Conservation (phyloP, 2,329 filamentous ascomycete genomes). For the Aschersonia sp. region DNA sequence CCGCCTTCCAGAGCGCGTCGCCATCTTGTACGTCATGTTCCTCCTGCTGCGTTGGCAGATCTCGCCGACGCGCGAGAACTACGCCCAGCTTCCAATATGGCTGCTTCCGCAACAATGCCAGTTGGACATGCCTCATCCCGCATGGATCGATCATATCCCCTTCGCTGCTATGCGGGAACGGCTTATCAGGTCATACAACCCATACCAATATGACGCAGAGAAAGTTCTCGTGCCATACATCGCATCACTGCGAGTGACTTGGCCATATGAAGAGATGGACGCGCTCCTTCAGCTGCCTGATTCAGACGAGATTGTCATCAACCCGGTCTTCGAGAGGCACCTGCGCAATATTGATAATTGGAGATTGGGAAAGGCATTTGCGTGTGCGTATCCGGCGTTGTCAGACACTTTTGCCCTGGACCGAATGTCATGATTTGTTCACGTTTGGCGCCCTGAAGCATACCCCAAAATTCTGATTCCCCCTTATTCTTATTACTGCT, state of each 20-base stretch:
- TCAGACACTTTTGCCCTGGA: slow-evolving; percentile 15
- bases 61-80: slow-evolving; percentile 64
- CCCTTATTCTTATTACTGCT: too few species aligned
- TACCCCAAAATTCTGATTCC: too few species aligned
- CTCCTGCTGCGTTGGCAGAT: slow-evolving; percentile 78
- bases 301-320: slow-evolving; percentile 59
- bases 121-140: slow-evolving; percentile 52
- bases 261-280: slow-evolving; percentile 67
- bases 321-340: slow-evolving; percentile 76
- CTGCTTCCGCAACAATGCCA: slow-evolving; percentile 53
- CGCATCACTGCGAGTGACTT: slow-evolving; percentile 61
- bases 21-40: slow-evolving; percentile 77
- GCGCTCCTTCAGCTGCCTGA: slow-evolving; percentile 46
- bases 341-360: slow-evolving; percentile 65
- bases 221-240: slow-evolving; percentile 78
- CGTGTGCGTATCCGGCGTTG: slow-evolving; percentile 43
- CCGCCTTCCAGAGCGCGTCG: slow-evolving; percentile 68
- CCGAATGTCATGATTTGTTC: neutral
- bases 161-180: slow-evolving; percentile 65
- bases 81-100: slow-evolving; percentile 63
- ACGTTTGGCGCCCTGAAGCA: too few species aligned
- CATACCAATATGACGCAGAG: slow-evolving; percentile 49
- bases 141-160: slow-evolving; percentile 72
- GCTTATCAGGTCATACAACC: slow-evolving; percentile 36
- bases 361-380: slow-evolving; percentile 60